Percentiles rank a stretch among this genome's conserved stretches.
Evolutionary conservation across 2,329 filamentous ascomycete genomes (phyloP).

Genomic region (Coleophoma cylindrospora): DNA sequence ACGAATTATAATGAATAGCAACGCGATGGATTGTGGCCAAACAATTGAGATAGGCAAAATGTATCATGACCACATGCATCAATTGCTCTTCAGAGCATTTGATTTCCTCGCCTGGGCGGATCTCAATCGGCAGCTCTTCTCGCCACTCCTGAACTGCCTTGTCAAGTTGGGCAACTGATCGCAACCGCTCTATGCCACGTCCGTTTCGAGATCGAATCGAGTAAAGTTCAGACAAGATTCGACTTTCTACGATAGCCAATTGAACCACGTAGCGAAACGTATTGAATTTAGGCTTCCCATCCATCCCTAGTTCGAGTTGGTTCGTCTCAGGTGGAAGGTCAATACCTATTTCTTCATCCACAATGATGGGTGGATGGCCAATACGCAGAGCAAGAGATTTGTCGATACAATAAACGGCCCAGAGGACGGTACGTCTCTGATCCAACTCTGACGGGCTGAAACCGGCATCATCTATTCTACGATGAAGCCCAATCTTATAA

Average conservation of each 20-base stretch:
- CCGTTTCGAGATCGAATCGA: slow-evolving; percentile 2
- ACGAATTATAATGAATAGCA: too few relatives aligned
- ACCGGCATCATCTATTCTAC: too few relatives aligned
- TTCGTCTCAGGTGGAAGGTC: too few relatives aligned
- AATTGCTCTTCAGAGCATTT: slow-evolving; percentile 5
- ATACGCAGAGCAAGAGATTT: neutral
- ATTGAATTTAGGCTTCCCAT: too few relatives aligned
- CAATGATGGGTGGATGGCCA: too few relatives aligned
- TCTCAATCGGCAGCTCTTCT: slow-evolving; percentile 3
- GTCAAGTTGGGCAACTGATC: slow-evolving; percentile 3
- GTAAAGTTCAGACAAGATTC: slow-evolving; percentile 7
- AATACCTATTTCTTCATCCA: too few relatives aligned
- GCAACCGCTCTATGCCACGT: slow-evolving; percentile 2
- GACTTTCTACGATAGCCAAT: slow-evolving; percentile 4
- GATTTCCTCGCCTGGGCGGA: slow-evolving; percentile 2
- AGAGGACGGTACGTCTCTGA: too few relatives aligned
- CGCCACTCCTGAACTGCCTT: slow-evolving; percentile 7
- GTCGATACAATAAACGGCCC: too few relatives aligned
- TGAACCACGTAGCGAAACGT: slow-evolving; percentile 4
- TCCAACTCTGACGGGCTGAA: too few relatives aligned
- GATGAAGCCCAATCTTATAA: too few relatives aligned
- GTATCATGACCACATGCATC: slow-evolving; percentile 5
- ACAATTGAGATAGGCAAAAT: slow-evolving; percentile 7
- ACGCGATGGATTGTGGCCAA: slow-evolving; percentile 2
- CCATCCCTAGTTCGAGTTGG: too few relatives aligned